Base-by-base conservation (phyloP, 352 stramenopile species). In the Globisporangium uncinulatum region DNA sequence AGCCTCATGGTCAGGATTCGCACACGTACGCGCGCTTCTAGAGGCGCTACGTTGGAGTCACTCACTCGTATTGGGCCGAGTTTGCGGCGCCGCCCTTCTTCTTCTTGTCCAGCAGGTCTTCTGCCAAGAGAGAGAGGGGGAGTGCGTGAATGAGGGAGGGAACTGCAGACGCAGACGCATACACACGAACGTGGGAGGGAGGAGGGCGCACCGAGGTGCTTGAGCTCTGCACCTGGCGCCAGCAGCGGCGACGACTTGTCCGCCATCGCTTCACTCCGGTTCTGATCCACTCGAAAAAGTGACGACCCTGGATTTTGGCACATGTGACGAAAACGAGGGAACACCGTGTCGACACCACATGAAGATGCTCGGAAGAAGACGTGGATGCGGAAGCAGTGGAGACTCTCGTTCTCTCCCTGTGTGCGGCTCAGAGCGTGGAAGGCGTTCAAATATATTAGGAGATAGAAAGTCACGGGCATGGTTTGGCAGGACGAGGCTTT, bases 191-290 rank as follows among this genome's bases (percentile, higher is more conserved):
- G n/a, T n/a, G n/a, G n/a, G n/a, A n/a, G n/a, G n/a, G n/a, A n/a
- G n/a, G 8, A 32, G 14, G 37, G 67, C 62, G 43, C 57, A 82
- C 73, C 73, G 56, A 79, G 68, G 13, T 76, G 61, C 56, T 80
- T 78, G 43, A 83, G 71, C 50, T 83, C 70, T 1, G 61, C 62
- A 41, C 63, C 63, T 11, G 70, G 70, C 58, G 71, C 70, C 19
- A 83, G 65, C 52, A 83, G 61, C 13, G 71, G 66, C 57, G 70
- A 78, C 41, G 59, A 63, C 67, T 59, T 61, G 59, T 79, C 73
- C 14, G 70, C 60, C 70, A 80, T 83, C 43, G 45, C 31, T 43
- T 42, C 37, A 17, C 20, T 49, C 24, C 29, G 41, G n/a, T 58
- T 58, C 53, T 58, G 53, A 51, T 49, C 29, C 51, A 56, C 14